Base-by-base conservation (phyloP, 495 filamentous ascomycete species). In the Trichoderma asperelloides region DNA sequence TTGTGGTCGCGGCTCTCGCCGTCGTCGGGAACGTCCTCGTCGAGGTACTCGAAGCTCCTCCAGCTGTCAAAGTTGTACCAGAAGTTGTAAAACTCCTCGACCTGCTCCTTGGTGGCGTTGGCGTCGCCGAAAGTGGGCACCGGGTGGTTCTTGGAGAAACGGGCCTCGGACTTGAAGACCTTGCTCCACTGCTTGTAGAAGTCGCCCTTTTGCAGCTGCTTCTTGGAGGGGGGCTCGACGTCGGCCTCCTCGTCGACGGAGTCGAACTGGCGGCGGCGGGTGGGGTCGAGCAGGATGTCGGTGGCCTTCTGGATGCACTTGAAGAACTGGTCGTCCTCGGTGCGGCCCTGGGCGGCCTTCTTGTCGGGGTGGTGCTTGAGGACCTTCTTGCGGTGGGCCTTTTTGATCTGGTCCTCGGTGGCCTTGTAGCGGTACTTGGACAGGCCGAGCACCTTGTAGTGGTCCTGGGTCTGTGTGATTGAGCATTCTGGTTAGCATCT, bases 281-380 rank as follows among this genome's bases (percentile, higher is more conserved):
- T 83, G 49, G 95, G 93, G 82, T 98, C 95, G 49, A 90, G 84
- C 21, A 98, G 90, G 66, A 97, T 82, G 75, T 98, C 95, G 73
- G 88, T 94, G 68, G 95, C 95, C 78, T 96, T 97, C 82, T 98
- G 95, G 77, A 98, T 98, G 79, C 95, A 98, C 85, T 98, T 98
- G 89, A 98, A 98, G 85, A 98, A 98, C 72, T 88, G 90, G 79
- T 98, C 95, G 80, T 96, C 93, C 78, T 98, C 93, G 70, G 88
- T 87, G 68, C 82, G 85, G 69, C 95, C 92, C 64, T 88, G 84
- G 45, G 95, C 94, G 37, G 95, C 95, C 81, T 95, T 96, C 89
- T 98, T 98, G 75, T 98, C 95, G 66, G 95, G 95, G 75, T 98
- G 95, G 77, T 98, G 95, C 81, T 91, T 92, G 45, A 98, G 89